Percentiles rank a stretch among this genome's conserved stretches.
Conservation (phyloP, 768 basidiomycete species). For the Pleurotus sapidus region DNA sequence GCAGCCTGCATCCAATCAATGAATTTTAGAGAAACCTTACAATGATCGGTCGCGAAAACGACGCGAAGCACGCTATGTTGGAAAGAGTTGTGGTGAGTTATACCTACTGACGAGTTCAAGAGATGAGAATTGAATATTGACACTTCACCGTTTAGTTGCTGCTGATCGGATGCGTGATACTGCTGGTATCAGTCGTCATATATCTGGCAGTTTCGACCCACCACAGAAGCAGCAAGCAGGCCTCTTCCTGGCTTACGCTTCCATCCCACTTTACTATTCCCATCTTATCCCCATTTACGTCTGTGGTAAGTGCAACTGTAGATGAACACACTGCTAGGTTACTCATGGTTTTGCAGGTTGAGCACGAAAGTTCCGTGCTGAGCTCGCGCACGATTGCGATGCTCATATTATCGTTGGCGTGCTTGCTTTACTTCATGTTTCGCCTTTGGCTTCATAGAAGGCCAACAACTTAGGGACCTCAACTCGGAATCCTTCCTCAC, state of each 20-base stretch:
- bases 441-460: conserved; percentile 34
- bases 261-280: conserved; percentile 75
- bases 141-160: background rate
- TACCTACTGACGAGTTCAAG: background rate
- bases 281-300: conserved; percentile 74
- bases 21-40: conserved; percentile 39
- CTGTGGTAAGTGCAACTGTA: conserved; percentile 49
- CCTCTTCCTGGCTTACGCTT: conserved; percentile 25
- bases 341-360: conserved; percentile 43
- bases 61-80: conserved; percentile 44
- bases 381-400: conserved; percentile 44
- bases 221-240: conserved; percentile 21
- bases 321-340: too few relatives aligned
- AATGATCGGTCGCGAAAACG: conserved; percentile 35
- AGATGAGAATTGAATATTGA: background rate
- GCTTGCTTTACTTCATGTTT: conserved; percentile 38
- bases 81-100: conserved; percentile 50
- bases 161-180: conserved; percentile 19
- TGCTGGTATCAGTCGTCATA: conserved; percentile 31
- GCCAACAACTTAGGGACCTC: background rate
- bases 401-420: conserved; percentile 35
- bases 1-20: background rate
- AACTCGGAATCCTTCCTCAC: too few relatives aligned
- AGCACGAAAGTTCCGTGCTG: conserved; percentile 66
- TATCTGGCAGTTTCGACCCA: conserved; percentile 31